Evolutionary conservation across 164 flowering plant species (phyloP).

Genomic region (Chimonanthus praecox): DNA sequence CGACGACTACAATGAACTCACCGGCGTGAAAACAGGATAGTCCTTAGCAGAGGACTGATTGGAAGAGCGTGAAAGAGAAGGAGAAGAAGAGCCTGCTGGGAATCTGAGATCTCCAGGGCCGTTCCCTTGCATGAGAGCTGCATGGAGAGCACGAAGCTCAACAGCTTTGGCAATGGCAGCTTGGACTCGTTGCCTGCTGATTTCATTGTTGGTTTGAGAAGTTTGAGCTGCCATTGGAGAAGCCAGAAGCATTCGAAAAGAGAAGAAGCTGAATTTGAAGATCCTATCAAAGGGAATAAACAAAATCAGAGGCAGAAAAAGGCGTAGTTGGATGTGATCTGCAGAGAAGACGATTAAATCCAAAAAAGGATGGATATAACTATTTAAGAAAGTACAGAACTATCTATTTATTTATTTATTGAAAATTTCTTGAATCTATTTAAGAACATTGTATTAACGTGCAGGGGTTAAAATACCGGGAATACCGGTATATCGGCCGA

Average conservation of each 20-base stretch:
- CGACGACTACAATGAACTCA: slow-evolving; percentile 29
- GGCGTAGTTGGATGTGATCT: slow-evolving; percentile 20
- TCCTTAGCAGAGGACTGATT: slow-evolving; percentile 75
- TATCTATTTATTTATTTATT: too few relatives aligned
- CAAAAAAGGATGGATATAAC: background rate
- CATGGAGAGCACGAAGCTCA: slow-evolving; percentile 90
- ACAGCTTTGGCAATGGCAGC: slow-evolving; percentile 89
- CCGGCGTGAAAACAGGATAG: slow-evolving; percentile 98
- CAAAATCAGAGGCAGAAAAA: slow-evolving; percentile 5
- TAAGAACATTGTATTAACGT: too few relatives aligned
- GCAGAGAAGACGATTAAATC: slow-evolving; percentile 31
- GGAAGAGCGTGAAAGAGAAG: slow-evolving; percentile 40
- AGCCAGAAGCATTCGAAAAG: slow-evolving; percentile 4
- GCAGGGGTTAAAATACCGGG: too few relatives aligned
- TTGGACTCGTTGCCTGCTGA: slow-evolving; percentile 56
- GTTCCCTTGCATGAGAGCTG: slow-evolving; percentile 63
- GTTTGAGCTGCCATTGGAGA: slow-evolving; percentile 37
- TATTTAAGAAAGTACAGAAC: too few relatives aligned
- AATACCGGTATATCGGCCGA: too few relatives aligned
- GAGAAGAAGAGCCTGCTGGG: slow-evolving; percentile 29
- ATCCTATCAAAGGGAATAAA: slow-evolving; percentile 7
- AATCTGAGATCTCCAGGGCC: slow-evolving; percentile 50
- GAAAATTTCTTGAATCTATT: too few relatives aligned
- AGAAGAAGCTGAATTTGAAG: background rate
- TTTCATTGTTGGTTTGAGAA: slow-evolving; percentile 32